phyloP scores from a whole-genome alignment of 2,329 filamentous ascomycete genomes.

The Grosmannia huntii region DNA sequence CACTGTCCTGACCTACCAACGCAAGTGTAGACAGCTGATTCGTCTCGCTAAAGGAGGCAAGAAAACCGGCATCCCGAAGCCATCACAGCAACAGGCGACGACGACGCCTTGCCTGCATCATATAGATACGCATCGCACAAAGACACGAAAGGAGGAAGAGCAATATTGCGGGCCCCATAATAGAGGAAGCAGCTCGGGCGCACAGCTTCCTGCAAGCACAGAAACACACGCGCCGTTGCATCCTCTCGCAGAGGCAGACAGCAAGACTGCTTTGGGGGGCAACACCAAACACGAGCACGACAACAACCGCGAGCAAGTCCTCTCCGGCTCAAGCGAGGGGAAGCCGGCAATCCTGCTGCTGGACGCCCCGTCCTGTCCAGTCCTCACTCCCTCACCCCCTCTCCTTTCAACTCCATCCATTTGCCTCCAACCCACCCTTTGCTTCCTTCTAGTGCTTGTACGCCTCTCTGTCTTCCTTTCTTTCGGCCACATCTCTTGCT shows the following conservation, averaged over 20 bases:
- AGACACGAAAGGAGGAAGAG: neutral
- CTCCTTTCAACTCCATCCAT: neutral
- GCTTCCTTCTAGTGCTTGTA: neutral
- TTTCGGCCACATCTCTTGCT: neutral
- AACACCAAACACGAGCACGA: neutral
- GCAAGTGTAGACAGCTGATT: neutral
- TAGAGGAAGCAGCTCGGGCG: neutral
- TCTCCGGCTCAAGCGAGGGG: neutral
- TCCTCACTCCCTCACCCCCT: neutral
- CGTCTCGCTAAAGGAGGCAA: neutral
- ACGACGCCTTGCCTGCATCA: neutral
- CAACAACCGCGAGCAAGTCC: neutral
- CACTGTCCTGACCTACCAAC: neutral
- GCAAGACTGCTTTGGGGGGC: neutral
- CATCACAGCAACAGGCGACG: neutral
- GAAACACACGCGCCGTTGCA: neutral
- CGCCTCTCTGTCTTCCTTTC: neutral
- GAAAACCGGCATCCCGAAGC: neutral
- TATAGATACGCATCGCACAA: neutral
- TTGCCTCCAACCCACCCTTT: neutral
- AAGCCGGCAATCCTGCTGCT: neutral
- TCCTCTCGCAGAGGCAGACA: neutral
- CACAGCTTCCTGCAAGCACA: conserved; percentile 2
- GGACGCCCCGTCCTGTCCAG: neutral
- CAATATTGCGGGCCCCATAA: neutral